Base-by-base conservation (phyloP, 139 green algal genomes). In the Coccomyxa sp. region DNA sequence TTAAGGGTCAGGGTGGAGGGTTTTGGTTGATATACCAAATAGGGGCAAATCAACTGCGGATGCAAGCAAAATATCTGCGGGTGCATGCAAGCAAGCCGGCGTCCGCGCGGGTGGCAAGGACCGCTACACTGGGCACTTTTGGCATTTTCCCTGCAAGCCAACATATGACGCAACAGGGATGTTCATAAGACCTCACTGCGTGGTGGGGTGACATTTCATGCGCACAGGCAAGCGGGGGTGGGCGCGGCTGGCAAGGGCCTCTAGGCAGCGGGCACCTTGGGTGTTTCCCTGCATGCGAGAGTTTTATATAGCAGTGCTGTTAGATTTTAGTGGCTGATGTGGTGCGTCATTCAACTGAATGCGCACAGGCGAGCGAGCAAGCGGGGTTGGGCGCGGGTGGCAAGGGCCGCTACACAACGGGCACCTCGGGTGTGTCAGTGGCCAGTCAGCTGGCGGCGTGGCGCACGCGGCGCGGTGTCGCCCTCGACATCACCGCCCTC, bases 401-500 rank as follows among this genome's bases (percentile, higher is more conserved):
- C 74, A 21, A 3, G 74, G 15, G 30, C 23, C 74, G n/a, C 23
- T 57, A 78, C 76, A 14, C 31, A 14, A 21, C 76, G 58, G 76
- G 27, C 32, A 21, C 31, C 17, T 12, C 76, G 58, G 76, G 7
- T 25, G 63, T 71, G 18, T 28, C 63, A 11, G 63, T 71, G 63
- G 4, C 63, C 63, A 71, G 63, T 71, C 63, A 71, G 13, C 88
- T 96, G 57, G 66, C 83, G 0, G 76, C 77, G 23, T 95, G 92
- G 91, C 88, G 92, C 57, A 58, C 81, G 14, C 77, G 85, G n/a
- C 84, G 92, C 1, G 93, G 94, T 21, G 85, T 94, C 74, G 79
- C 86, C 25, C 90, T 97, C 76, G 92, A 96, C 89, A 92, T 97
- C 78, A 90, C 85, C 13, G 87, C 85, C 38, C 85, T 96, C 75